phyloP scores from a whole-genome alignment of 2,329 filamentous ascomycete genomes.

The Monosporascus cannonballus region DNA sequence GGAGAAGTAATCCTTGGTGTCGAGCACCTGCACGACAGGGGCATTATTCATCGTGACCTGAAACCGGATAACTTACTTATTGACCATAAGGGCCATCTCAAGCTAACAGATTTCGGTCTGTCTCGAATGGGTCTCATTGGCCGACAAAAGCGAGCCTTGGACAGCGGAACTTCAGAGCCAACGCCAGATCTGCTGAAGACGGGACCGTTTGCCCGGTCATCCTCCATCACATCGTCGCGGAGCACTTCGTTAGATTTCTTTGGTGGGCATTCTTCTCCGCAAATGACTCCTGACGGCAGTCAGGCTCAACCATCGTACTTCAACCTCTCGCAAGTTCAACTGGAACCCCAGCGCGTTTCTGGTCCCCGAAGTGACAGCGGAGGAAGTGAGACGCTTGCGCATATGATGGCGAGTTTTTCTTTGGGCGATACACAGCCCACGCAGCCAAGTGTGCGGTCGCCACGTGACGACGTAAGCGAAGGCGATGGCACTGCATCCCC shows the following conservation, averaged over 20 bases:
- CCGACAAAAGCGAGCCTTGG: constrained; percentile 88
- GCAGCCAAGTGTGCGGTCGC: constrained; percentile 46
- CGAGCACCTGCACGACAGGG: constrained; percentile 87
- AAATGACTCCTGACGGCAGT: constrained; percentile 75
- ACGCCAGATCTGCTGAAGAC: constrained; percentile 89
- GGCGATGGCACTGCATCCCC: constrained; percentile 70
- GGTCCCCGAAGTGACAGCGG: constrained; percentile 87
- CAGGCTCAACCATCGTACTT: constrained; percentile 92
- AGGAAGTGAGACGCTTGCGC: constrained; percentile 76
- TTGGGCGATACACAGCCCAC: constrained; percentile 54
- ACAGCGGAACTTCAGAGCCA: constrained; percentile 68
- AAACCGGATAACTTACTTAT: constrained; percentile 98
- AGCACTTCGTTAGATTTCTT: constrained; percentile 92
- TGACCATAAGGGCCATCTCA: constrained; percentile 92
- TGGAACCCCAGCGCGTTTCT: constrained; percentile 65
- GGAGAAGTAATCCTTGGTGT: constrained; percentile 96
- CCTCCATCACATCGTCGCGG: constrained; percentile 82
- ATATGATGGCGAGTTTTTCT: constrained; percentile 76
- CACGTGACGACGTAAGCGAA: constrained; percentile 70
- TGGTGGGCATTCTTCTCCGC: constrained; percentile 64
- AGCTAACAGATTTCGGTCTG: constrained; percentile 94
- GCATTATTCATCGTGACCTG: constrained; percentile 93
- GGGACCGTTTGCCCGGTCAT: constrained; percentile 79
- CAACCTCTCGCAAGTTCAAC: constrained; percentile 53
- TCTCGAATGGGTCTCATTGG: constrained; percentile 96